Evolutionary conservation across 352 stramenopile genomes (phyloP), one percentile per base, ranked within the genome.

Genomic region (Peronospora tabacina): DNA sequence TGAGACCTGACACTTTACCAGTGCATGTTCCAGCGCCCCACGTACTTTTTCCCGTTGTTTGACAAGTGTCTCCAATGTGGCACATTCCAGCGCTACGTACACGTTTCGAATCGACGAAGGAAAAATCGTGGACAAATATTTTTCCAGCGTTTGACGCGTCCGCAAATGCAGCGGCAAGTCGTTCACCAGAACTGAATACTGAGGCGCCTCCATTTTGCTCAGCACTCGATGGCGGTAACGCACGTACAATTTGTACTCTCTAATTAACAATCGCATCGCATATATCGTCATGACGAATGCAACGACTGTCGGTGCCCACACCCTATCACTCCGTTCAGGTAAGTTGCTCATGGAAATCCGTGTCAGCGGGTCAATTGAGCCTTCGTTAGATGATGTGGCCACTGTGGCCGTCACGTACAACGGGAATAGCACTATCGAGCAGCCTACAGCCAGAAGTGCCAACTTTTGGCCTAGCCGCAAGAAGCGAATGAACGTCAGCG

Each of bases 301-400:
- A 3, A 70, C 75, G 9, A 65, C 44, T 24, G 68, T 80, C 1
- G 71, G 64, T 13, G 70, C 77, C 81, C 81, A 91, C n/a, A 91
- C 49, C n/a, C 77, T 60, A 15, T 53, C 56, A 41, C 78, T 78
- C 6, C 52, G 43, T 37, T 65, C 66, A 2, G 63, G 55, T 43
- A 91, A 55, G 52, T 88, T 91, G 22, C 74, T 87, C 76, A 91
- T 86, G 29, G 70, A 87, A 49, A 91, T 84, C 20, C 61, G 59
- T 36, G 69, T 66, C 26, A 91, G 47, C 11, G 72, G 63, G 34
- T 91, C 81, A 29, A 83, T 60, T 6, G 49, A 44, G 15, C 35
- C 45, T 41, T 24, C 62, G 4, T 51, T 67, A 12, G 42, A 44
- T 6, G 33, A 35, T 11, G 49, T 56, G 11, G 57, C 41, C 10